These are phyloP conservation scores for Hypoxylon rubiginosum DNA, from an alignment of 2,329 filamentous ascomycete species.

Conservation along the genomic window DNA sequence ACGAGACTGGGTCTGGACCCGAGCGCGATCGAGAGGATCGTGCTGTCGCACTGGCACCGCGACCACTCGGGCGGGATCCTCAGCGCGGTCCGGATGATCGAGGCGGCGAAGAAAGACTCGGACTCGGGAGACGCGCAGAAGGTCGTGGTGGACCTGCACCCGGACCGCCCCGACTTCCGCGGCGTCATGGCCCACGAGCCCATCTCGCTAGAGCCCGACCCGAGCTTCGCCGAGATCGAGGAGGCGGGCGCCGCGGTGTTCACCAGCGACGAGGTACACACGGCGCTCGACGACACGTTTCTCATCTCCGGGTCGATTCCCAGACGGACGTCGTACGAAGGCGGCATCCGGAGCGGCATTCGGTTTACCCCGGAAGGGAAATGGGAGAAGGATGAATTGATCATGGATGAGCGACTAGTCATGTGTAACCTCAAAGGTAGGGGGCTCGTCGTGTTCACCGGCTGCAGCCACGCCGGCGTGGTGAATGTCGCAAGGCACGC, in stretches of 20 bases:
- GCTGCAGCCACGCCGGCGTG: conserved; percentile 68
- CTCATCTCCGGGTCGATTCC: conserved; percentile 68
- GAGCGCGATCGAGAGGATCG: conserved; percentile 60
- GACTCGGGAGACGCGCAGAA: conserved; percentile 40
- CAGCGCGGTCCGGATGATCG: conserved; percentile 63
- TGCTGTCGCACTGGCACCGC: conserved; percentile 68
- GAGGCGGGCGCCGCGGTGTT: conserved; percentile 57
- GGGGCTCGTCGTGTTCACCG: conserved; percentile 68
- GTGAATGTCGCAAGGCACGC: conserved; percentile 65
- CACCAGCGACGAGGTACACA: conserved; percentile 57
- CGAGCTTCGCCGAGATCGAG: conserved; percentile 62
- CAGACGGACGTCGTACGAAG: conserved; percentile 62
- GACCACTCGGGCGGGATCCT: conserved; percentile 67
- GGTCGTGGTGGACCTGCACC: conserved; percentile 65
- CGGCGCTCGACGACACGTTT: conserved; percentile 64
- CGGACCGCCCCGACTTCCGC: conserved; percentile 63
- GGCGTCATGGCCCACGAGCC: conserved; percentile 59
- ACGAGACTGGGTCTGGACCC: conserved; percentile 59
- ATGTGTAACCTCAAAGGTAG: conserved; percentile 66
- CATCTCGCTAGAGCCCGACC: conserved; percentile 66
- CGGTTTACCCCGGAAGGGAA: conserved; percentile 48
- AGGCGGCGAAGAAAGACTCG: conserved; percentile 53
- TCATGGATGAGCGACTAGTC: conserved; percentile 66
- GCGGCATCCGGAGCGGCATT: conserved; percentile 59
- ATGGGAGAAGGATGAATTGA: conserved; percentile 64